Conservation (phyloP, 257 asterid genomes). For the Gardenia jasminoides region DNA sequence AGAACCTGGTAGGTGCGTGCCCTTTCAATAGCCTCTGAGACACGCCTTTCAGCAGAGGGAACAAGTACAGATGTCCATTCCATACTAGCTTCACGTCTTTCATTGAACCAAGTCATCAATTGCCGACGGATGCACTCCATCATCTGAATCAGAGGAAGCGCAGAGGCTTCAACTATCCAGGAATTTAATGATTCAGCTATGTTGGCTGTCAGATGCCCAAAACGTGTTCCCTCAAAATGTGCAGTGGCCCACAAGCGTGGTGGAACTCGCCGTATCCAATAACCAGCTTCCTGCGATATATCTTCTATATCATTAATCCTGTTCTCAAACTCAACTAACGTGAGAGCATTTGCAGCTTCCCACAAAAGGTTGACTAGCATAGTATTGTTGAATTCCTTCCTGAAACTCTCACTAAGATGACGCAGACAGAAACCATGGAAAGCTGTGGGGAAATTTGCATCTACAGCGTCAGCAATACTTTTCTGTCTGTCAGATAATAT, state of each 20-base stretch:
- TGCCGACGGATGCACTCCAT: slow-evolving; percentile 70
- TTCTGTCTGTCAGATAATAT: slow-evolving; percentile 59
- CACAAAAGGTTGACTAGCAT: slow-evolving; percentile 53
- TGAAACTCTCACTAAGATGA: slow-evolving; percentile 60
- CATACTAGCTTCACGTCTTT: slow-evolving; percentile 62
- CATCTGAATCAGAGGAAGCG: slow-evolving; percentile 69
- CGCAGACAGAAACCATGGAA: slow-evolving; percentile 72
- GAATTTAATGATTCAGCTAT: slow-evolving; percentile 41
- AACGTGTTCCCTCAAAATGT: slow-evolving; percentile 53
- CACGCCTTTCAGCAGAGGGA: slow-evolving; percentile 58
- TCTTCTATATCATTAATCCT: slow-evolving; percentile 49
- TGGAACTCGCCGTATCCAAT: slow-evolving; percentile 49
- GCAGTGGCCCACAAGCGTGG: slow-evolving; percentile 64
- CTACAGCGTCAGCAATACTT: slow-evolving; percentile 58
- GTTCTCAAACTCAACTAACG: slow-evolving; percentile 38
- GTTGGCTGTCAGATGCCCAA: slow-evolving; percentile 57
- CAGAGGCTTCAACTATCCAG: slow-evolving; percentile 65
- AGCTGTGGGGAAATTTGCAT: slow-evolving; percentile 65
- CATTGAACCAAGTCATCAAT: slow-evolving; percentile 76
- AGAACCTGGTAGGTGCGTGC: slow-evolving; percentile 54
- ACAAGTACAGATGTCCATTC: slow-evolving; percentile 61
- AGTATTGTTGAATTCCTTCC: slow-evolving; percentile 58
- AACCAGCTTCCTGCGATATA: slow-evolving; percentile 57
- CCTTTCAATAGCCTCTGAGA: slow-evolving; percentile 56
- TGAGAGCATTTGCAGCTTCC: slow-evolving; percentile 67